A percentile compares a stretch with the other conserved stretches of the same genome.
phyloP scores from a whole-genome alignment of 129 eudicot species.

The Flaveria bidentis region DNA sequence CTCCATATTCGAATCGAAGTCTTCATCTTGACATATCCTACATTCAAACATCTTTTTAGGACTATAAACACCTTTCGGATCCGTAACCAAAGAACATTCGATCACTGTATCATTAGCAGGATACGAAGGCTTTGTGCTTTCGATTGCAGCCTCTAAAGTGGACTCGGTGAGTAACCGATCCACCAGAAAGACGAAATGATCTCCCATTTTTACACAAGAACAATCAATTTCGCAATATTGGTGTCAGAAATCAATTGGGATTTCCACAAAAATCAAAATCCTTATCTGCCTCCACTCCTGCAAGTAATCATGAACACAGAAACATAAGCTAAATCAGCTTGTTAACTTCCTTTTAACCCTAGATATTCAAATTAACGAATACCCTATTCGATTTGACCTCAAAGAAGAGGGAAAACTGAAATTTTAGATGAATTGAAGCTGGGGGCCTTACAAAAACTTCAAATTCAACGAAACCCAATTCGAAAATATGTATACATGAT shows the following conservation, averaged over 20 bases:
- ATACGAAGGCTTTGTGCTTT: constrained; percentile 54
- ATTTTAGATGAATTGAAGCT: too few species aligned
- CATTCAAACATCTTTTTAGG: constrained; percentile 75
- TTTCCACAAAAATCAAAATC: too few species aligned
- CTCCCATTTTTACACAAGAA: constrained; percentile 58
- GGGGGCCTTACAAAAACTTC: too few species aligned
- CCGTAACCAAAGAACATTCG: constrained; percentile 38
- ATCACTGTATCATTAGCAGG: constrained; percentile 30
- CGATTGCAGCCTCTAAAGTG: constrained; percentile 86
- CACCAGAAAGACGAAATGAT: constrained; percentile 87
- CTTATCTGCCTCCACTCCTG: not conserved
- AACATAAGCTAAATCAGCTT: constrained; percentile 7
- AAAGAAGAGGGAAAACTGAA: too few species aligned
- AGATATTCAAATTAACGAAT: constrained; percentile 10
- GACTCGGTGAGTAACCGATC: constrained; percentile 95
- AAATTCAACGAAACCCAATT: too few species aligned
- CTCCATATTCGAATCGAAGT: constrained; percentile 79
- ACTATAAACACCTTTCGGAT: constrained; percentile 35
- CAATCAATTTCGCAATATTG: not conserved
- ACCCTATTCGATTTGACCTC: not conserved
- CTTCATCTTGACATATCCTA: constrained; percentile 95
- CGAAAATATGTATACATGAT: not conserved
- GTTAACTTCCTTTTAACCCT: not conserved
- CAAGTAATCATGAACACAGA: constrained; percentile 32
- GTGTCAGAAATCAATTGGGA: too few species aligned